Percentiles rank a stretch among this genome's conserved stretches.
Conservation (phyloP, 163 green algal genomes). For the Coccomyxa subellipsoidea region DNA sequence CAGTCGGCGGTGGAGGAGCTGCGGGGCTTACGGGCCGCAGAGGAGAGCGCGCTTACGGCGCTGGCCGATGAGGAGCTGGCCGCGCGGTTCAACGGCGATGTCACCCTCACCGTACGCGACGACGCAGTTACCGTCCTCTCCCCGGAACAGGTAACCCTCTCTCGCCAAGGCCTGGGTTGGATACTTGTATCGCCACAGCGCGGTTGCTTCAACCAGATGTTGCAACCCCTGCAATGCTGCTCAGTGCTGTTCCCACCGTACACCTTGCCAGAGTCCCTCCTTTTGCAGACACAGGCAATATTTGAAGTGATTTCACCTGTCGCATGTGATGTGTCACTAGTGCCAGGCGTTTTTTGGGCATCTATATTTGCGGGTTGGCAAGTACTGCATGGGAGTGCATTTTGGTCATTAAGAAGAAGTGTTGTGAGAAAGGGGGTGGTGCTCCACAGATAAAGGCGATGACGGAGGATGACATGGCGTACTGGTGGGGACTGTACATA, state of each 20-base stretch:
- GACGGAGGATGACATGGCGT: not conserved
- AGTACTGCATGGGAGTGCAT: not conserved
- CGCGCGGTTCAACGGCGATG: not conserved
- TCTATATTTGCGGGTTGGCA: not conserved
- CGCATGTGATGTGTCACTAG: no score
- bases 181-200: no score
- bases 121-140: not conserved
- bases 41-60: constrained; percentile 11
- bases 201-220: no score
- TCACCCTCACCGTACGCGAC: constrained; percentile 6
- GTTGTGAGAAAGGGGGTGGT: not conserved
- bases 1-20: constrained; percentile 13
- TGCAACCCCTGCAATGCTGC: no score
- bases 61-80: constrained; percentile 8
- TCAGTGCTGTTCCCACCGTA: no score
- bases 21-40: not conserved
- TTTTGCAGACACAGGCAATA: no score
- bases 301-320: no score
- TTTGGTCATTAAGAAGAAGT: no score
- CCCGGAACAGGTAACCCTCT: not conserved
- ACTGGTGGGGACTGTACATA: constrained; percentile 4
- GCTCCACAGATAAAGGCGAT: not conserved
- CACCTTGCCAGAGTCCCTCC: no score
- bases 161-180: no score
- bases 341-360: no score